Conservation (phyloP, 2,329 filamentous ascomycete species). For the Lasiodiplodia sp. region DNA sequence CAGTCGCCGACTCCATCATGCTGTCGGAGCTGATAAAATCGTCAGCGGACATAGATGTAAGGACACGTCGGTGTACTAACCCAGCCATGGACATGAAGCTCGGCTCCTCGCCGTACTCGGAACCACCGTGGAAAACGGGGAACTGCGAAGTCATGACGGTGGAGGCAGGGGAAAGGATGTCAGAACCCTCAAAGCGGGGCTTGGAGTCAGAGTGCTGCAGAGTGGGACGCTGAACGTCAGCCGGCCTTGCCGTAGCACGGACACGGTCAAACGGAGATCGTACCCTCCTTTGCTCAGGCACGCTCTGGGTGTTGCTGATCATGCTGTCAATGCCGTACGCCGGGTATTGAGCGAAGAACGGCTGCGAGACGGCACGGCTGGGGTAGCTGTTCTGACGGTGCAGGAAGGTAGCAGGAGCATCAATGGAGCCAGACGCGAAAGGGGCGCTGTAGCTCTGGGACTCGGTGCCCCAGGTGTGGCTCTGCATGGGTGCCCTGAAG, state of each 20-base stretch:
- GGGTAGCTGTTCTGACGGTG: slow-evolving; percentile 25
- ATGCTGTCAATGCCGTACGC: slow-evolving; percentile 29
- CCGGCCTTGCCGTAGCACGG: slow-evolving; percentile 20
- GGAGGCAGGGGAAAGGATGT: slow-evolving; percentile 44
- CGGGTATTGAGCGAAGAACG: slow-evolving; percentile 23
- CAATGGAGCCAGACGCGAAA: slow-evolving; percentile 32
- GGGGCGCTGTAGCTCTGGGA: slow-evolving; percentile 38
- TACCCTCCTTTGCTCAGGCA: slow-evolving; percentile 19
- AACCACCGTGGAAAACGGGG: slow-evolving; percentile 26
- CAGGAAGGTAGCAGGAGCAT: slow-evolving; percentile 21
- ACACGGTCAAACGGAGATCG: slow-evolving; percentile 19
- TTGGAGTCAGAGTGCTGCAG: slow-evolving; percentile 26
- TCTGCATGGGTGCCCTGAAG: slow-evolving; percentile 26
- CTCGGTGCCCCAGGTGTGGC: slow-evolving; percentile 39
- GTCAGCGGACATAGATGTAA: background rate
- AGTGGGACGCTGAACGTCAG: slow-evolving; percentile 24
- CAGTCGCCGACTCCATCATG: slow-evolving; percentile 21
- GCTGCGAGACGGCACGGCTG: slow-evolving; percentile 19
- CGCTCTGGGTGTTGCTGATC: slow-evolving; percentile 28
- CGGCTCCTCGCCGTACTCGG: slow-evolving; percentile 28
- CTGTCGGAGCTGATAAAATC: background rate
- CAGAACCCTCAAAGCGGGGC: slow-evolving; percentile 24
- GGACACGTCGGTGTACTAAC: slow-evolving; percentile 9
- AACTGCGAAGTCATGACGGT: slow-evolving; percentile 35
- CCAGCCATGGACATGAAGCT: slow-evolving; percentile 22